Evolutionary conservation across 768 basidiomycete species (phyloP).

Genomic region (Boletellus emodensis): DNA sequence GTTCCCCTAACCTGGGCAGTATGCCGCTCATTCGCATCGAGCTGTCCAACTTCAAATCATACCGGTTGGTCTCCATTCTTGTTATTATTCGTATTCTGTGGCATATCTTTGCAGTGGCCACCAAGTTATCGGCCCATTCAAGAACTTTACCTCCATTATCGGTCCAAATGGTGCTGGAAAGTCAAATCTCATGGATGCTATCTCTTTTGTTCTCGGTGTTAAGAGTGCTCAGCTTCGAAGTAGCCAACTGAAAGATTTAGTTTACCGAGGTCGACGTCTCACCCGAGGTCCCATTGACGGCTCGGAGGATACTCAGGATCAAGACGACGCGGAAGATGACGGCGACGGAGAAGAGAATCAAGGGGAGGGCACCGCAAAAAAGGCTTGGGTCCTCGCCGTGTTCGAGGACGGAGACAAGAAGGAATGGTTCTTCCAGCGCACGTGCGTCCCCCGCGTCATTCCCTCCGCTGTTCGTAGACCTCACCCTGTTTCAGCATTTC

Average conservation of each 20-base stretch:
- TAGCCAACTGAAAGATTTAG: slow-evolving; percentile 91
- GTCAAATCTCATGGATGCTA: slow-evolving; percentile 99
- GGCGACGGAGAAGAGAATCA: slow-evolving; percentile 46
- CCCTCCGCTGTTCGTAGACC: background rate
- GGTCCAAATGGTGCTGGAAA: slow-evolving; percentile 99
- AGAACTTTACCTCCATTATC: slow-evolving; percentile 92
- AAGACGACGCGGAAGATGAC: slow-evolving; percentile 46
- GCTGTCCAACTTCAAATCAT: slow-evolving; percentile 96
- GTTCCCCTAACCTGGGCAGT: slow-evolving; percentile 20
- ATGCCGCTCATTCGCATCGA: slow-evolving; percentile 88
- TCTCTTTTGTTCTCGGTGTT: slow-evolving; percentile 96
- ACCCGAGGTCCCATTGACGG: slow-evolving; percentile 46
- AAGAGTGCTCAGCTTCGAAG: slow-evolving; percentile 91
- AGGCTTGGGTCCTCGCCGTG: slow-evolving; percentile 94
- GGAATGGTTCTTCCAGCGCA: slow-evolving; percentile 89
- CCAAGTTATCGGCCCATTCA: slow-evolving; percentile 87
- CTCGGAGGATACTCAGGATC: slow-evolving; percentile 39
- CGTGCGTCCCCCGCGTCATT: slow-evolving; percentile 50
- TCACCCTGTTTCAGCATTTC: slow-evolving; percentile 60
- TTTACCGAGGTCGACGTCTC: slow-evolving; percentile 85
- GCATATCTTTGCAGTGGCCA: slow-evolving; percentile 49
- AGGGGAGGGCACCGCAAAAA: slow-evolving; percentile 82
- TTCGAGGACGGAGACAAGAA: slow-evolving; percentile 73
- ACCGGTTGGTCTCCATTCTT: slow-evolving; percentile 47
- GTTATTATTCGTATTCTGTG: background rate